Conservation (phyloP, 805 yeast genomes). For the Candida quercuum region DNA sequence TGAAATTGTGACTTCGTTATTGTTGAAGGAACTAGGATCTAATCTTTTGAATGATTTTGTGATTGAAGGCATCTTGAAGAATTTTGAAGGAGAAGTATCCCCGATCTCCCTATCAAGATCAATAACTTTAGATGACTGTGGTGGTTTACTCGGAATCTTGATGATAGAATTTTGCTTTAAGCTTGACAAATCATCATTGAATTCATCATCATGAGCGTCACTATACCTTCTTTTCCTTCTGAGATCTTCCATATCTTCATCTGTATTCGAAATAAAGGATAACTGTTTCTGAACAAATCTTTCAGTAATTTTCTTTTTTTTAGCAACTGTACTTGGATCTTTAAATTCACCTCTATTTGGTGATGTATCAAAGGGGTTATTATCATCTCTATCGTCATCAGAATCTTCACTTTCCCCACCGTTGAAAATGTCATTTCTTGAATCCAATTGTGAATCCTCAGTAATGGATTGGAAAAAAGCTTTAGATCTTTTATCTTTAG, state of each 20-base stretch:
- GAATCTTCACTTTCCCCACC: slow-evolving; percentile 23
- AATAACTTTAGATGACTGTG: slow-evolving; percentile 12
- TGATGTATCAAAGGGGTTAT: slow-evolving; percentile 24
- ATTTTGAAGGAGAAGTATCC: slow-evolving; percentile 17
- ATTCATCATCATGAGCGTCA: slow-evolving; percentile 29
- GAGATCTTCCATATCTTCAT: slow-evolving; percentile 13
- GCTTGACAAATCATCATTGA: slow-evolving; percentile 37
- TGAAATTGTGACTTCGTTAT: slow-evolving; percentile 45
- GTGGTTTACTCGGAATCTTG: slow-evolving; percentile 26
- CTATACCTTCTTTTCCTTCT: slow-evolving; percentile 26
- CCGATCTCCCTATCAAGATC: slow-evolving; percentile 17
- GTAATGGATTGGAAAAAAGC: slow-evolving; percentile 66
- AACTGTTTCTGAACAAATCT: slow-evolving; percentile 52
- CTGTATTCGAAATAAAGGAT: slow-evolving; percentile 41
- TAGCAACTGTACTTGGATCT: slow-evolving; percentile 19
- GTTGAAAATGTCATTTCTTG: slow-evolving; percentile 27
- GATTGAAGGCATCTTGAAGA: slow-evolving; percentile 34
- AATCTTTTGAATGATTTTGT: slow-evolving; percentile 39
- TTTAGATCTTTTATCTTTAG: slow-evolving; percentile 49
- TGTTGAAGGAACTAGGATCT: slow-evolving; percentile 34
- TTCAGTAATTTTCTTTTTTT: slow-evolving; percentile 38
- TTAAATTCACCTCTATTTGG: slow-evolving; percentile 20
- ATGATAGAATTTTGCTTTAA: slow-evolving; percentile 40
- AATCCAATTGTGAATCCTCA: slow-evolving; percentile 33
- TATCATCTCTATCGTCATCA: slow-evolving; percentile 24